phyloP scores from a whole-genome alignment of 2,329 filamentous ascomycete species.

The Botrytis galanthina region DNA sequence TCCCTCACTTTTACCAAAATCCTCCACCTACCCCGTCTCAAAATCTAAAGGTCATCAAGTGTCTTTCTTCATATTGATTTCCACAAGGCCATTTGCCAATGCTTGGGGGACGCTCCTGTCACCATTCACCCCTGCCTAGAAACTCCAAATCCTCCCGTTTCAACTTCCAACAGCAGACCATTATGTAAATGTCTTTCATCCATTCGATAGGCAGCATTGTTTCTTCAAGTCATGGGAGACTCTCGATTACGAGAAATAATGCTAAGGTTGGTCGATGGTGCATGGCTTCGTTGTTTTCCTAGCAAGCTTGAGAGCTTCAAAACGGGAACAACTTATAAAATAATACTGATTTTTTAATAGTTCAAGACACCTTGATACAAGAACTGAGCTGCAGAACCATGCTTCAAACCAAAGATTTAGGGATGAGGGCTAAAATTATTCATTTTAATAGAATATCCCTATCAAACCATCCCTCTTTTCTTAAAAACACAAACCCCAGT shows the following conservation, averaged over 20 bases:
- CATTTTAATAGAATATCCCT: not conserved
- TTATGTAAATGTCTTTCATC: not conserved
- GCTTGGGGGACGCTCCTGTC: not conserved
- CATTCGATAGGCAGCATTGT: not conserved
- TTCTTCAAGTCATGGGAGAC: not conserved
- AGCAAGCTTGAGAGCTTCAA: not conserved
- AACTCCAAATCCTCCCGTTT: not conserved
- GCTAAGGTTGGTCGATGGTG: not conserved
- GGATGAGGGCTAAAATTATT: not conserved
- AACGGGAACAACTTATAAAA: not conserved
- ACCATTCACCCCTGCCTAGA: not conserved
- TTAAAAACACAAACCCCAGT: not conserved
- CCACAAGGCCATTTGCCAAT: not conserved
- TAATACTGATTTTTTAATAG: not conserved
- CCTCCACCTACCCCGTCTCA: not conserved
- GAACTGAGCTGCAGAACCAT: not conserved
- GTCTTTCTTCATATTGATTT: not conserved
- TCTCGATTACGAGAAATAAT: not conserved
- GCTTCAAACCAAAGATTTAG: not conserved
- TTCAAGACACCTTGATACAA: not conserved
- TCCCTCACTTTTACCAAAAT: not conserved
- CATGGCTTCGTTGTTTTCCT: not conserved
- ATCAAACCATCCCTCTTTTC: not conserved
- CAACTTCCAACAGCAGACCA: not conserved
- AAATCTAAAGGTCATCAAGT: not conserved